A percentile compares a stretch with the other conserved stretches of the same genome.
These are phyloP conservation scores for Castanospermum australe DNA, from an alignment of 306 rosid genomes.

Conservation along the genomic window DNA sequence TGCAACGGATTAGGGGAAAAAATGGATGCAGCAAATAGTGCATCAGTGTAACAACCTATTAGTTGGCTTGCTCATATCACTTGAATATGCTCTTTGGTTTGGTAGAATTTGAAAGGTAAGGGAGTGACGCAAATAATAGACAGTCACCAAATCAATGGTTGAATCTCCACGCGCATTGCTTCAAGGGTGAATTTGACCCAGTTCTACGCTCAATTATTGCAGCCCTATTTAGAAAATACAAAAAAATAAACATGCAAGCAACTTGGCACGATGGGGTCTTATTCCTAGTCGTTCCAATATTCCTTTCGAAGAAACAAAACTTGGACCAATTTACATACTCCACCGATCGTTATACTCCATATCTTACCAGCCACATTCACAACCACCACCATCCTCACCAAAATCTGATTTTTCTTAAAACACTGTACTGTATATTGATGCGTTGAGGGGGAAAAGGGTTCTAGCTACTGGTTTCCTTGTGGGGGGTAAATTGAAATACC, in stretches of 20 bases:
- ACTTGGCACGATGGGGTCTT: neutral
- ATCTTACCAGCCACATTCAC: neutral
- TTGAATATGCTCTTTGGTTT: conserved; percentile 1
- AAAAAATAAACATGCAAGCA: neutral
- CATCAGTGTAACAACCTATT: neutral
- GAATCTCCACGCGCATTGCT: conserved; percentile 8
- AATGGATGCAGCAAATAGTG: neutral
- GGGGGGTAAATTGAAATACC: conserved; percentile 9
- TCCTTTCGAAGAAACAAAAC: neutral
- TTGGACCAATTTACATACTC: neutral
- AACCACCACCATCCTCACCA: neutral
- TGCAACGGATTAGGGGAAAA: neutral
- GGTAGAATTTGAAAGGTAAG: neutral
- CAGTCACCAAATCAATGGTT: neutral
- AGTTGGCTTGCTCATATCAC: neutral
- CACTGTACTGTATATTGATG: conserved; percentile 6
- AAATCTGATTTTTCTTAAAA: neutral
- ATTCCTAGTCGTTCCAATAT: neutral
- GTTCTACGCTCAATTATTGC: conserved; percentile 11
- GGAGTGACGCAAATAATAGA: neutral
- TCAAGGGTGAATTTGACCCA: conserved; percentile 1
- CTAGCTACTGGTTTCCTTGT: neutral
- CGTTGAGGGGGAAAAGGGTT: neutral
- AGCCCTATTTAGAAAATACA: neutral
- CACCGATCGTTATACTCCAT: neutral